Evolutionary conservation across 1,139 yeast species (phyloP).

Genomic region (Zygosaccharomyces sapae): DNA sequence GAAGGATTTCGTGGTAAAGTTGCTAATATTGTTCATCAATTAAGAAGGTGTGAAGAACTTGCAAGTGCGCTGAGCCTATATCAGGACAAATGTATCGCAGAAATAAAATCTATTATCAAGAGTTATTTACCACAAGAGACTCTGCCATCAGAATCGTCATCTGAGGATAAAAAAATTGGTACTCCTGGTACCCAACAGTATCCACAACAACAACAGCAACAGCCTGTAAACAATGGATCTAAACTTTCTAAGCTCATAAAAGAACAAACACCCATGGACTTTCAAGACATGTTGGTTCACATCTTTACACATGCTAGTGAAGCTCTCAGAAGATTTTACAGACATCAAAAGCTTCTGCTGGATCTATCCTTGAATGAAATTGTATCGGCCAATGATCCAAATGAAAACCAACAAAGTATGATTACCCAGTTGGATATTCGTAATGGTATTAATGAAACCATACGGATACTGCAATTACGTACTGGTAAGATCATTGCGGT

Average conservation of each 20-base stretch:
- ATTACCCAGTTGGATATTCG: constrained; percentile 64
- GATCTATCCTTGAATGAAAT: constrained; percentile 64
- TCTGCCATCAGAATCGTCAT: constrained; percentile 25
- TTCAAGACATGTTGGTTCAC: constrained; percentile 61
- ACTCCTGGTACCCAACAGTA: constrained; percentile 9
- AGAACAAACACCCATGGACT: constrained; percentile 66
- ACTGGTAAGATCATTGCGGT: constrained; percentile 76
- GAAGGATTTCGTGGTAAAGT: constrained; percentile 36
- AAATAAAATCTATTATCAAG: constrained; percentile 70
- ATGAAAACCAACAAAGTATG: constrained; percentile 37
- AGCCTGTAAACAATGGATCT: constrained; percentile 28
- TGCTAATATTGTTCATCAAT: constrained; percentile 47
- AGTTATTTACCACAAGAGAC: constrained; percentile 50
- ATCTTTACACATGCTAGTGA: constrained; percentile 66
- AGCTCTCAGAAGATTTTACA: constrained; percentile 65
- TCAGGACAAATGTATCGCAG: constrained; percentile 63
- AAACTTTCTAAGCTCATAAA: constrained; percentile 55
- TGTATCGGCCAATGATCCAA: constrained; percentile 25
- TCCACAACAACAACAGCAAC: constrained; percentile 8
- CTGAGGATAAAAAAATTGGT: constrained; percentile 2
- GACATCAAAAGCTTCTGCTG: constrained; percentile 74
- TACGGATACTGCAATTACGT: constrained; percentile 70
- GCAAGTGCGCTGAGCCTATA: constrained; percentile 61
- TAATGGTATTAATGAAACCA: constrained; percentile 50
- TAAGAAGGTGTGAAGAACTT: constrained; percentile 61